Conservation (phyloP, 2,329 filamentous ascomycete species). For the Alternaria conjuncta region DNA sequence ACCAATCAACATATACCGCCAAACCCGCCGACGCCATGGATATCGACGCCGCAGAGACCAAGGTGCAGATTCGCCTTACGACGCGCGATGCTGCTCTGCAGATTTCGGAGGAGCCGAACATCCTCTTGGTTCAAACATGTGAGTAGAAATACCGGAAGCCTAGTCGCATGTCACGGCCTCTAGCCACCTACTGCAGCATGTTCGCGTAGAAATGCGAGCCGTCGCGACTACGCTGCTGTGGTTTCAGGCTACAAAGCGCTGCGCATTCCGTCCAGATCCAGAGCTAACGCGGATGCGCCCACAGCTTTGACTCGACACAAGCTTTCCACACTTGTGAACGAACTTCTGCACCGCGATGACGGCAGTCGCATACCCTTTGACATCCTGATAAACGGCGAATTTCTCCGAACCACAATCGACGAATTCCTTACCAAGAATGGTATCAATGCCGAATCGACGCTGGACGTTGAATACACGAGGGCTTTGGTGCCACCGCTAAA, state of each 20-base stretch:
- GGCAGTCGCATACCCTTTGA: constrained; percentile 80
- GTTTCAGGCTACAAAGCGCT: neutral
- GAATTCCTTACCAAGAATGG: constrained; percentile 87
- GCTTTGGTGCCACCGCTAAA: constrained; percentile 88
- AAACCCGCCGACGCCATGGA: constrained; percentile 30
- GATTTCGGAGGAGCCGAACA: constrained; percentile 41
- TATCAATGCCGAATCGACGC: constrained; percentile 83
- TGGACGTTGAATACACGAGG: constrained; percentile 91
- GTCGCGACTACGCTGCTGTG: neutral
- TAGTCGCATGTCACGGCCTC: neutral
- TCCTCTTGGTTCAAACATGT: constrained; percentile 44
- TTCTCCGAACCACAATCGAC: constrained; percentile 86
- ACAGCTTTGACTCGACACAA: constrained; percentile 41
- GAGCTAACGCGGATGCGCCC: constrained; percentile 15
- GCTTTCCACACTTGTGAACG: constrained; percentile 69
- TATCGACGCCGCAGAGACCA: constrained; percentile 32
- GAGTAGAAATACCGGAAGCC: constrained; percentile 17
- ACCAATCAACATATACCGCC: constrained; percentile 2
- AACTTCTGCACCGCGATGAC: constrained; percentile 62
- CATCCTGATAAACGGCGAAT: constrained; percentile 93
- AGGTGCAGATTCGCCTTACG: constrained; percentile 45
- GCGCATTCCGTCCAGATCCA: neutral
- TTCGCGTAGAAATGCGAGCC: neutral
- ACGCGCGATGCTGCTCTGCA: constrained; percentile 43
- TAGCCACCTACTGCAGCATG: neutral